Evolutionary conservation across 1,284 basidiomycete species (phyloP).

Genomic region (Pulchroboletus neoregius): DNA sequence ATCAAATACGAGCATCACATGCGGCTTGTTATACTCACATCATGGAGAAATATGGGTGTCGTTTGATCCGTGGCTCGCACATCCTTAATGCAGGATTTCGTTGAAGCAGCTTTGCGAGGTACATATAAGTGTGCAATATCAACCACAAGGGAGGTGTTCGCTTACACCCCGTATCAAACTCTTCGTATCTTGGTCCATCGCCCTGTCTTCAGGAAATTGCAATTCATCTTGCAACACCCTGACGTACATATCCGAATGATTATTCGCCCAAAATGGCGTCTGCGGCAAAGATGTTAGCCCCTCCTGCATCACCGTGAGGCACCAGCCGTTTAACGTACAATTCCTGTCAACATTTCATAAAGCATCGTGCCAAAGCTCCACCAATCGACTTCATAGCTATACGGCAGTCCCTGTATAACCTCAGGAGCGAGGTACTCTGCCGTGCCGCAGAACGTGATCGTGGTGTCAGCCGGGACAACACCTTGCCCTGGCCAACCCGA

Average conservation of each 20-base stretch:
- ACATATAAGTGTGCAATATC: conserved; percentile 17
- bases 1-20: conserved; percentile 11
- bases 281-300: conserved; percentile 34
- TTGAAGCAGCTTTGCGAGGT: conserved; percentile 69
- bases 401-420: conserved; percentile 87
- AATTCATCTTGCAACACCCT: conserved; percentile 85
- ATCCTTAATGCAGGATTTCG: conserved; percentile 87
- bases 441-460: conserved; percentile 85
- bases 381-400: conserved; percentile 96
- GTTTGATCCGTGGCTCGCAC: conserved; percentile 89
- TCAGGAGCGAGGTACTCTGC: conserved; percentile 94
- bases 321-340: conserved; percentile 50
- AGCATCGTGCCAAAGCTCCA: conserved; percentile 98
- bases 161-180: conserved; percentile 89
- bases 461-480: conserved; percentile 55
- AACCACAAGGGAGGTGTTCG: conserved; percentile 13
- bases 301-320: conserved; percentile 9
- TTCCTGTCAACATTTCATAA: conserved; percentile 90
- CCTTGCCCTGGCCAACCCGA: conserved; percentile 53
- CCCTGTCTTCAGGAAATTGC: conserved; percentile 83
- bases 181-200: conserved; percentile 92
- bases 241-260: conserved; percentile 94
- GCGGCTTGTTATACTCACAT: conserved; percentile 57
- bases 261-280: conserved; percentile 94
- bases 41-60: conserved; percentile 94